Conservation (phyloP, 495 filamentous ascomycete genomes). For the Mycothermus thermophilus region DNA sequence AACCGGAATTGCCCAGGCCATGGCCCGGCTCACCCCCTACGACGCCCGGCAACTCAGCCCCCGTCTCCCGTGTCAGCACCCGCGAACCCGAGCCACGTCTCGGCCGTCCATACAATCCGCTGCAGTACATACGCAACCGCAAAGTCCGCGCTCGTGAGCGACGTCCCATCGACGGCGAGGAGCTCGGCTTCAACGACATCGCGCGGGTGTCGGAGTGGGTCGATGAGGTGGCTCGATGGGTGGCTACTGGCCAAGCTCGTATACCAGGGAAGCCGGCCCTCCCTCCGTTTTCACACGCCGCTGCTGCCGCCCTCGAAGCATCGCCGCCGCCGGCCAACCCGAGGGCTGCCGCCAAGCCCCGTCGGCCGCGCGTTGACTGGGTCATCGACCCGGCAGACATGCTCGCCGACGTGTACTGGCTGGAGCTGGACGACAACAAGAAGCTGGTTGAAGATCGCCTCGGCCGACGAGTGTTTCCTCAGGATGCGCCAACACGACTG, state of each 20-base stretch:
- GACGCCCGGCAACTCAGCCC: conserved; percentile 17
- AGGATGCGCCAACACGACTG: too few species aligned
- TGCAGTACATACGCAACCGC: conserved; percentile 77
- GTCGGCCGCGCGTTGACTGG: conserved; percentile 67
- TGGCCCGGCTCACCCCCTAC: conserved; percentile 14
- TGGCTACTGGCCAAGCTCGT: conserved; percentile 19
- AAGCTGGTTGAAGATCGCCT: conserved; percentile 57
- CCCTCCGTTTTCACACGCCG: conserved; percentile 39
- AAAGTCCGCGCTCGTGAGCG: conserved; percentile 63
- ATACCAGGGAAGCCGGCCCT: conserved; percentile 39
- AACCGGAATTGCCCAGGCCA: too few species aligned
- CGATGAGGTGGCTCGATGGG: conserved; percentile 45
- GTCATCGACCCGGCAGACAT: conserved; percentile 61
- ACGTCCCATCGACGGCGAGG: conserved; percentile 51
- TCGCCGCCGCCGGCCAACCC: conserved; percentile 20
- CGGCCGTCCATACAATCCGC: conserved; percentile 64
- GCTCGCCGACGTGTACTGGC: conserved; percentile 73
- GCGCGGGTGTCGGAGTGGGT: conserved; percentile 60
- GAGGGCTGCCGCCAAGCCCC: conserved; percentile 32
- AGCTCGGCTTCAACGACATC: conserved; percentile 64
- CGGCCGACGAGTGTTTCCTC: conserved; percentile 55
- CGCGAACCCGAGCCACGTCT: conserved; percentile 15
- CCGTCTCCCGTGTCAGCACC: conserved; percentile 5
- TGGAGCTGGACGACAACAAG: conserved; percentile 65
- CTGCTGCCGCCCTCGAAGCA: conserved; percentile 18